phyloP scores from a whole-genome alignment of 2,329 filamentous ascomycete species.

The Diaporthe sp. region DNA sequence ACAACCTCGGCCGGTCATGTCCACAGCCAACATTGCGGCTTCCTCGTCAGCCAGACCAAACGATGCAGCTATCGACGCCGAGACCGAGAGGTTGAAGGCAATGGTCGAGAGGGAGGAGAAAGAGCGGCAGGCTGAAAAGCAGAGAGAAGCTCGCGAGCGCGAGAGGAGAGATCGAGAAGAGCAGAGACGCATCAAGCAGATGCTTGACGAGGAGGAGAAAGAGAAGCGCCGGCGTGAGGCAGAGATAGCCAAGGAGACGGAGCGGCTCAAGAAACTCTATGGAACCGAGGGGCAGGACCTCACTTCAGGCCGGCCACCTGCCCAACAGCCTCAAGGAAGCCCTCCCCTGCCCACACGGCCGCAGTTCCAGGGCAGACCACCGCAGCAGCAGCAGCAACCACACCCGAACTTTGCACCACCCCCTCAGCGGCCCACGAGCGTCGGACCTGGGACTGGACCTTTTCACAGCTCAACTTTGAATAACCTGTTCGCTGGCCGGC shows the following conservation, averaged over 20 bases:
- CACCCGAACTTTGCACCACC: slow-evolving; percentile 43
- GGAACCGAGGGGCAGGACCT: slow-evolving; percentile 67
- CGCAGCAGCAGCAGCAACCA: slow-evolving; percentile 47
- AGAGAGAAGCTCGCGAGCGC: slow-evolving; percentile 64
- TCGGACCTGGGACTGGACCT: slow-evolving; percentile 54
- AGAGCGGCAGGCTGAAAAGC: slow-evolving; percentile 54
- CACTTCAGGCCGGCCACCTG: slow-evolving; percentile 45
- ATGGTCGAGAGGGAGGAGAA: slow-evolving; percentile 67
- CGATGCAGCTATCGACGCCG: slow-evolving; percentile 70
- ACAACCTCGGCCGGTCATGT: slow-evolving; percentile 55
- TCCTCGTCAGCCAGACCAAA: slow-evolving; percentile 46
- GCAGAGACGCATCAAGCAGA: slow-evolving; percentile 71
- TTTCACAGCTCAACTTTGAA: slow-evolving; percentile 44
- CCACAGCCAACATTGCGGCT: slow-evolving; percentile 62
- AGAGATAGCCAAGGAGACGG: slow-evolving; percentile 84
- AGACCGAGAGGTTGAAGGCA: slow-evolving; percentile 80
- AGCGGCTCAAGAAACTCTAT: slow-evolving; percentile 79
- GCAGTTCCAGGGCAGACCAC: slow-evolving; percentile 32
- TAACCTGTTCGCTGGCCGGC: slow-evolving; percentile 49
- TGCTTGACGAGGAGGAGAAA: slow-evolving; percentile 76
- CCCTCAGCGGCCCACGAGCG: slow-evolving; percentile 60
- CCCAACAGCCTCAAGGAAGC: slow-evolving; percentile 35
- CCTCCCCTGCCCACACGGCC: slow-evolving; percentile 42
- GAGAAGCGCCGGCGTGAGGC: slow-evolving; percentile 69
- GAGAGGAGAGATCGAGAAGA: slow-evolving; percentile 69